A percentile compares a stretch with the other conserved stretches of the same genome.
phyloP scores from a whole-genome alignment of 2,329 filamentous ascomycete genomes.

The Monilinia polystroma region DNA sequence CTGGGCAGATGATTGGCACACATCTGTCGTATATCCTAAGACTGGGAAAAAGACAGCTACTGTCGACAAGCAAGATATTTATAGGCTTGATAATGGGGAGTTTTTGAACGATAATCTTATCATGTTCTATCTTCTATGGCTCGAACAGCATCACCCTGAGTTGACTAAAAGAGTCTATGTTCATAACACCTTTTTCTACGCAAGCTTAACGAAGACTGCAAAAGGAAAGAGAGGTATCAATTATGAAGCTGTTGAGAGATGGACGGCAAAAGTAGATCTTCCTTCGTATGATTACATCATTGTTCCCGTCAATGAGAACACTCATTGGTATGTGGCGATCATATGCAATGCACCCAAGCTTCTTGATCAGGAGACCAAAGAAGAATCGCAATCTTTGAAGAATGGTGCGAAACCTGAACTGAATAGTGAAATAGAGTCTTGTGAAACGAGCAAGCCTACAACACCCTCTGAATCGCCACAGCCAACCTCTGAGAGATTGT shows the following conservation, averaged over 20 bases:
- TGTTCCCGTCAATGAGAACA: conserved; percentile 83
- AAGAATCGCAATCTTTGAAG: conserved; percentile 7
- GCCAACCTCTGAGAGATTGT: not conserved
- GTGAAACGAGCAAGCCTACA: not conserved
- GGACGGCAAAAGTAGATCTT: conserved; percentile 84
- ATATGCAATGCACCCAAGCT: conserved; percentile 83
- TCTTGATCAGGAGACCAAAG: conserved; percentile 38
- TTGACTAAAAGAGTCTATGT: conserved; percentile 71
- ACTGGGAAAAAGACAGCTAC: conserved; percentile 60
- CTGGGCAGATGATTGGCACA: conserved; percentile 55
- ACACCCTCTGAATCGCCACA: conserved; percentile 6
- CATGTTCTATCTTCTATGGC: conserved; percentile 77
- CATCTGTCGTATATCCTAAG: conserved; percentile 60
- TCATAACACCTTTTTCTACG: conserved; percentile 92
- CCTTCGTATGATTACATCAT: conserved; percentile 86
- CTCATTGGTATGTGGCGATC: conserved; percentile 93
- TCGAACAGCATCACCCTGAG: conserved; percentile 59
- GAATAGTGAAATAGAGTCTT: not conserved
- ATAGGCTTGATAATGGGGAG: conserved; percentile 76
- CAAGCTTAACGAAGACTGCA: conserved; percentile 63
- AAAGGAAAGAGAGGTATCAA: conserved; percentile 65
- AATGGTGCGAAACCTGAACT: not conserved
- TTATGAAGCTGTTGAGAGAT: conserved; percentile 79
- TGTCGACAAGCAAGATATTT: conserved; percentile 71
- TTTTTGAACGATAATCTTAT: conserved; percentile 93